Base-by-base conservation (phyloP, 805 yeast species). In the Candida hispaniensis region DNA sequence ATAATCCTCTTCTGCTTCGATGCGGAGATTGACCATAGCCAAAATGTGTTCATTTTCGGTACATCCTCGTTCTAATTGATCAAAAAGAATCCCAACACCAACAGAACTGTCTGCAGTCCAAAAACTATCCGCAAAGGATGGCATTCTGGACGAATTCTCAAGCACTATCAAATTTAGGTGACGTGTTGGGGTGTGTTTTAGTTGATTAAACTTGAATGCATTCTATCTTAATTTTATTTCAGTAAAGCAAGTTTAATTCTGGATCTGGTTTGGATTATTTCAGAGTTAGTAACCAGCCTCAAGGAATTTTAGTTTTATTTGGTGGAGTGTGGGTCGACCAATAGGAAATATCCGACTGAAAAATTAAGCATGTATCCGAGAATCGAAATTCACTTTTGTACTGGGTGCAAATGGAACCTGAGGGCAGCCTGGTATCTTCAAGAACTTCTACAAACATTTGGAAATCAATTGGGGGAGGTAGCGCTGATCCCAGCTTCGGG, bases 401-500 rank as follows among this genome's bases (percentile, higher is more conserved):
- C 79, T 22, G 71, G 69, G 50, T 83, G 95, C 61, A 78, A 79
- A 48, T 83, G 95, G 95, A 79, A 79, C 47, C 67, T 81, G 29
- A 60, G 95, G 8, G 93, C 94, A 2, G 67, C 81, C 0, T 85
- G 94, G 94, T 81, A 81, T 46, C 60, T 73, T 18, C 94, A 80
- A 51, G 95, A 83, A 54, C 59, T 85, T 1, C 57, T 83, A n/a
- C 82, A 79, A 48, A 85, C 95, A 0, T 85, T 82, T 54, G 75
- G 74, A 3, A 53, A 56, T 4, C 60, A 61, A 14, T 48, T 73
- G 6, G 74, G 73, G 10, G 78, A 75, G 39, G 68, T 75, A 2
- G 57, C 73, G 0, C 50, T 68, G 54, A 57, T 27, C 65, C 82
- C 49, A 50, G 64, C 35, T 34, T 55, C 44, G 49, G 57, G 38